Evolutionary conservation across 441 rosid species (phyloP).

Genomic region (Hura crepitans): DNA sequence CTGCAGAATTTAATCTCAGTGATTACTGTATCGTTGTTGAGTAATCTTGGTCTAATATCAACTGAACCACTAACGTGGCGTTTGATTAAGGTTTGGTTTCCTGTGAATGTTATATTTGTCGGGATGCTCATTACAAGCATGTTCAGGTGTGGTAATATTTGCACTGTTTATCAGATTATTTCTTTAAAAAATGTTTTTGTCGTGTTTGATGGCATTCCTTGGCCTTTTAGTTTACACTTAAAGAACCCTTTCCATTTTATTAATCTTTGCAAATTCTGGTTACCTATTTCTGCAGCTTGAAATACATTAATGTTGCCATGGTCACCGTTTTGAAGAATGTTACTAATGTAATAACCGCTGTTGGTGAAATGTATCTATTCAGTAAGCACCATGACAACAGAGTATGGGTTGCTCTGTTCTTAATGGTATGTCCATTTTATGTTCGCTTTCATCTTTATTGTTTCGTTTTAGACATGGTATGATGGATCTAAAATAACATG

Average conservation of each 20-base stretch:
- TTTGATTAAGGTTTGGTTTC: constrained; percentile 89
- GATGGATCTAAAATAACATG: constrained; percentile 5
- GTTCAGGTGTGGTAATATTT: constrained; percentile 66
- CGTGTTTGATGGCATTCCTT: not conserved
- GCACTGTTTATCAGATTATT: not conserved
- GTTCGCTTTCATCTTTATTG: not conserved
- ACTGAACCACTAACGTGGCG: constrained; percentile 85
- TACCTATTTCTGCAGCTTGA: constrained; percentile 57
- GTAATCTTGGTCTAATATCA: constrained; percentile 61
- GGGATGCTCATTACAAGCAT: constrained; percentile 98
- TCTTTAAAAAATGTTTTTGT: not conserved
- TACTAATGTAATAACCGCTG: constrained; percentile 90
- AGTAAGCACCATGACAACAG: constrained; percentile 84
- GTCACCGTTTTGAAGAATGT: constrained; percentile 98
- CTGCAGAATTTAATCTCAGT: constrained; percentile 93
- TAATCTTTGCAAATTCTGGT: not conserved
- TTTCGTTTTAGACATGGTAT: not conserved
- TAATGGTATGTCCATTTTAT: constrained; percentile 64
- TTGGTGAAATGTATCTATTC: constrained; percentile 95
- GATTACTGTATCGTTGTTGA: constrained; percentile 62
- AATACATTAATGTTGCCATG: constrained; percentile 96
- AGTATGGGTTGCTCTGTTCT: constrained; percentile 94
- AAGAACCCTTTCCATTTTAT: not conserved
- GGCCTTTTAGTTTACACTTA: not conserved
- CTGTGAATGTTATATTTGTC: constrained; percentile 91